These are phyloP conservation scores for Hanseniaspora nectarophila DNA, from an alignment of 805 yeast genomes.

Conservation along the genomic window DNA sequence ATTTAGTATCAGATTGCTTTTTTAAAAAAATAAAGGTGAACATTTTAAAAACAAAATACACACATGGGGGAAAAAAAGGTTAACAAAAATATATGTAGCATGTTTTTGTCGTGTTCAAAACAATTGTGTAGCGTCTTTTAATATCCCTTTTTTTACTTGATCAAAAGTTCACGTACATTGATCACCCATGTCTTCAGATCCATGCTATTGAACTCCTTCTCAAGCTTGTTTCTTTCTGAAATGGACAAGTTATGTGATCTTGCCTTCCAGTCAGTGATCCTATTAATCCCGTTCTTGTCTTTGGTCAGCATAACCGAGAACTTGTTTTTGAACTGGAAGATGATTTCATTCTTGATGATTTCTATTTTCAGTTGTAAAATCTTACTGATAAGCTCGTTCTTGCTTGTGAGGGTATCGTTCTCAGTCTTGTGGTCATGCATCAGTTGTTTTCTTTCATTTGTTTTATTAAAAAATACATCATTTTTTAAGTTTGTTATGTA, in stretches of 20 bases:
- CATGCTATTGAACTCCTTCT: slow-evolving; percentile 1
- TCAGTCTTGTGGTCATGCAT: background rate
- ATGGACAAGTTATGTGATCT: background rate
- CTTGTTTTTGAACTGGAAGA: slow-evolving; percentile 1
- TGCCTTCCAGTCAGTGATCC: slow-evolving; percentile 4
- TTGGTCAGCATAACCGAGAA: background rate
- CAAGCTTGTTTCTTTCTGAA: slow-evolving; percentile 3
- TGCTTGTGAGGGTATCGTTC: background rate
- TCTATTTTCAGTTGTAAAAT: slow-evolving; percentile 1
- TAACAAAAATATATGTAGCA: background rate
- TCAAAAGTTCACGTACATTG: slow-evolving; percentile 5
- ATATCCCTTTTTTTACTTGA: background rate
- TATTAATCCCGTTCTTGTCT: background rate
- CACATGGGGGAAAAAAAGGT: no score
- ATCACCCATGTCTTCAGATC: slow-evolving; percentile 9
- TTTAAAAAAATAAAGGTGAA: no score
- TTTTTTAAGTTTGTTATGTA: slow-evolving; percentile 13
- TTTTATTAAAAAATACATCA: background rate
- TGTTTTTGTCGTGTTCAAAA: no score
- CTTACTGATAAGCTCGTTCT: background rate
- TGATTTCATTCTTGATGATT: background rate
- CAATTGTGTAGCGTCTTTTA: background rate
- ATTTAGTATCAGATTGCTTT: no score
- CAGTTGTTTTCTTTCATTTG: background rate
- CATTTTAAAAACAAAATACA: background rate